These are phyloP conservation scores for button mushroom (Agaricus bisporus) DNA, from an alignment of 768 basidiomycete genomes.

Conservation along the genomic window DNA sequence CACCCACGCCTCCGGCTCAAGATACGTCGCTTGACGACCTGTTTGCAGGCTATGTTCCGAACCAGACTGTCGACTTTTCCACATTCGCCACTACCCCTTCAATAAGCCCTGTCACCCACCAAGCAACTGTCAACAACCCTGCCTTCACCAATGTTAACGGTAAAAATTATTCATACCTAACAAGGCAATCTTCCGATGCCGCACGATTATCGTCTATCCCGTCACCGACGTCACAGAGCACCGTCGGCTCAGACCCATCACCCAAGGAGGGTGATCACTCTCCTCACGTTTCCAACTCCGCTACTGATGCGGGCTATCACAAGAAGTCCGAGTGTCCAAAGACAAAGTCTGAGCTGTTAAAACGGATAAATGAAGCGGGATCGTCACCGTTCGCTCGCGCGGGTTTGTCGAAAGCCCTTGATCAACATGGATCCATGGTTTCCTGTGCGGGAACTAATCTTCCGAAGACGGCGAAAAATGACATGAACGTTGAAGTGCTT, in stretches of 20 bases:
- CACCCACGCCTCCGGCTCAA: slow-evolving; percentile 25
- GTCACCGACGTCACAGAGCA: slow-evolving; percentile 28
- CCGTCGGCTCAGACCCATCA: slow-evolving; percentile 25
- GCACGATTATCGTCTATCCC: slow-evolving; percentile 29
- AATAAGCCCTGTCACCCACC: slow-evolving; percentile 54
- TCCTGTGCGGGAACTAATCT: slow-evolving; percentile 63
- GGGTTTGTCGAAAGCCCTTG: slow-evolving; percentile 36
- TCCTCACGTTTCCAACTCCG: not conserved
- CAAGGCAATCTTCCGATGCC: slow-evolving; percentile 15
- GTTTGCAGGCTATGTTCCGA: slow-evolving; percentile 31
- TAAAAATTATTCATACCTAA: slow-evolving; percentile 11
- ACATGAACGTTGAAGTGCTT: slow-evolving; percentile 71
- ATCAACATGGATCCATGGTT: slow-evolving; percentile 47
- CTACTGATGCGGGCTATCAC: slow-evolving; percentile 18
- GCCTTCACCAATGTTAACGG: slow-evolving; percentile 5
- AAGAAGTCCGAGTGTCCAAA: slow-evolving; percentile 15
- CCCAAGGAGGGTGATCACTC: slow-evolving; percentile 23
- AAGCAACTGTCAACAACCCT: slow-evolving; percentile 21
- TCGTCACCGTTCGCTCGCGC: slow-evolving; percentile 50
- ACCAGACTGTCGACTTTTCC: slow-evolving; percentile 23
- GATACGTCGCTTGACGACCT: slow-evolving; percentile 42
- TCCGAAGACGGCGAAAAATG: slow-evolving; percentile 62
- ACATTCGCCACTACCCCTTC: slow-evolving; percentile 27
- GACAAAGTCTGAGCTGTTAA: slow-evolving; percentile 26
- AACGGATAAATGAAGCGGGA: slow-evolving; percentile 49